These are phyloP conservation scores for Leptoxyphium fumago DNA, from an alignment of 2,329 filamentous ascomycete genomes.

Conservation along the genomic window DNA sequence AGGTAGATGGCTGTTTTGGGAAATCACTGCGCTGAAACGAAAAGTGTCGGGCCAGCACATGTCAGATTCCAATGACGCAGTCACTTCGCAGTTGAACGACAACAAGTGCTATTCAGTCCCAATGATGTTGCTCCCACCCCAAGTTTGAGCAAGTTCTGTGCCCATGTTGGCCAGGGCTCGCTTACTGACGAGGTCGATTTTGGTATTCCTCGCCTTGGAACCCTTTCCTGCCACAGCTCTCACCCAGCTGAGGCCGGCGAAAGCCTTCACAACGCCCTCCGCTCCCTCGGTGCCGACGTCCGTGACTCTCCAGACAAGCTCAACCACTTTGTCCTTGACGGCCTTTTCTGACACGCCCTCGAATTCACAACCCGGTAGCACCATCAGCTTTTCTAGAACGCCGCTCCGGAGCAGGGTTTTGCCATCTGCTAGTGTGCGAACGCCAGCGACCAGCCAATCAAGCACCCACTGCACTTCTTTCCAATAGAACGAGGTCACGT, in stretches of 20 bases:
- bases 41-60: too few relatives aligned
- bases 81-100: too few relatives aligned
- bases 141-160: too few relatives aligned
- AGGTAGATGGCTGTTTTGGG: too few relatives aligned
- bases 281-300: conserved; percentile 56
- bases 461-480: conserved; percentile 63
- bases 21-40: too few relatives aligned
- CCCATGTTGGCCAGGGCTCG: too few relatives aligned
- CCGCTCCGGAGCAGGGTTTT: conserved; percentile 43
- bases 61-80: too few relatives aligned
- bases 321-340: conserved; percentile 47
- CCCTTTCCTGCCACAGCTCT: conserved; percentile 18
- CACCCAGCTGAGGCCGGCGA: conserved; percentile 30
- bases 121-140: too few relatives aligned
- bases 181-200: conserved; percentile 10
- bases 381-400: conserved; percentile 62
- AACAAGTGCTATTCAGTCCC: too few relatives aligned
- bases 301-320: conserved; percentile 51
- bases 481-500: conserved; percentile 35
- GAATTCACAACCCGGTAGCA: conserved; percentile 38
- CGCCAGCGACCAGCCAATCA: conserved; percentile 51
- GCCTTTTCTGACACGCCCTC: conserved; percentile 32
- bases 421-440: conserved; percentile 46
- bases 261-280: conserved; percentile 59
- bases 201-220: conserved; percentile 30